Base-by-base conservation (phyloP, 2,329 filamentous ascomycete genomes). In the Furcasterigmium furcatum region DNA sequence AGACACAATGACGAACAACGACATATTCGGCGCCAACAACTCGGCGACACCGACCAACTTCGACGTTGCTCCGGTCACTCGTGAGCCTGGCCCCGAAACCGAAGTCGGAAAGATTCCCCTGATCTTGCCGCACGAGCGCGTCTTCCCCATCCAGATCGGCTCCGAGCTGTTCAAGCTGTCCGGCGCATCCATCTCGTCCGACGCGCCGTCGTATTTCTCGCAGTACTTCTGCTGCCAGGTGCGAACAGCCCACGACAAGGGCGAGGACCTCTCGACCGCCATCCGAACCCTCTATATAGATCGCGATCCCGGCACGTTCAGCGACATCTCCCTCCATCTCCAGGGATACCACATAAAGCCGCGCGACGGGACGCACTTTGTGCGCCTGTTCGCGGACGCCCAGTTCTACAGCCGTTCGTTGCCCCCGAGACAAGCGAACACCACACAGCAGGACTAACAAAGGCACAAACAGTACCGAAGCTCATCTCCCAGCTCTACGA, bases 171-270 rank as follows among this genome's bases (percentile, higher is more conserved):
- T 88, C 58, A 83, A 87, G 62, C 73, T 88, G 43, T 88, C 85
- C 2, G 85, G 85, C 22, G 85, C 85, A 18, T 88, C 85, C 3
- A 71, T 88, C 40, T 87, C 84, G 14, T 88, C 84, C 34, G 85
- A 89, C 67, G 82, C 91, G 59, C 92, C 92, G 47, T 96, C 91
- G 41, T 96, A 96, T 66, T 96, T 97, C 69, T 95, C 92, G 18
- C 86, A 90, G 56, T 96, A 94, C 71, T 97, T 97, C 66, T 77
- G 84, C 55, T 88, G 88, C 57, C 91, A 96, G 68, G 68, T 96
- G 34, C 77, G 80, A 46, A 70, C 74, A 54, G 84, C 79, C 41
- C 77, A 82, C 48, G 74, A 79, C 39, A 76, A 77, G 46, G 79
- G 79, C 47, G 75, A 82, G 45, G 76, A 79, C 45, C 47, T 67